Evolutionary conservation across 768 basidiomycete species (phyloP).

Genomic region (Mycena capillaripes): DNA sequence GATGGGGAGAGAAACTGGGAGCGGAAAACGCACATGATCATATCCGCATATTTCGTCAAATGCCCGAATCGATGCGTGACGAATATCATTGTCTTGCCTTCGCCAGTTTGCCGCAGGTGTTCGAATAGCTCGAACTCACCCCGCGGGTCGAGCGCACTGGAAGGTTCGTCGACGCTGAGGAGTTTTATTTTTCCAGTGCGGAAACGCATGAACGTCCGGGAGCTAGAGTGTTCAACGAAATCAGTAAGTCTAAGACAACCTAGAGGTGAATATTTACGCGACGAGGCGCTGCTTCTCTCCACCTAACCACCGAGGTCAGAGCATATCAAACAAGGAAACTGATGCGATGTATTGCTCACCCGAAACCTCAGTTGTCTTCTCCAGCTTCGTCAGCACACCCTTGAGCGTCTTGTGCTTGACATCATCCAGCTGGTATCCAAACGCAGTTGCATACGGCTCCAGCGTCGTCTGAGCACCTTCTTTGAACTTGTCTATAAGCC

Average conservation of each 20-base stretch:
- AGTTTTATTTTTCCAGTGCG: conserved; percentile 16
- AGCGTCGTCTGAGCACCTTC: conserved; percentile 21
- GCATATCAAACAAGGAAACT: neutral
- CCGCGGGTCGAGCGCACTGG: conserved; percentile 20
- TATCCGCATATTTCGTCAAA: conserved; percentile 32
- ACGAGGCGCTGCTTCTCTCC: conserved; percentile 28
- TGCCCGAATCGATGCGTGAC: conserved; percentile 30
- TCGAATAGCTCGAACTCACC: conserved; percentile 28
- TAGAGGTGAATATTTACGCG: neutral
- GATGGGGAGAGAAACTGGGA: neutral
- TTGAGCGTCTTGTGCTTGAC: conserved; percentile 17
- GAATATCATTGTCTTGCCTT: conserved; percentile 34
- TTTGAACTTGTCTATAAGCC: conserved; percentile 18
- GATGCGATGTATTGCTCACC: neutral
- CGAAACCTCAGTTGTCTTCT: conserved; percentile 21
- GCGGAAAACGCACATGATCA: conserved; percentile 22
- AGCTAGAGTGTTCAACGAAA: neutral
- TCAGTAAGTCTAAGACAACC: neutral
- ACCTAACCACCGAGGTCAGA: neutral
- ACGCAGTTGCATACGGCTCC: neutral
- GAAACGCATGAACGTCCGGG: conserved; percentile 35
- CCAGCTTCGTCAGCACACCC: conserved; percentile 8
- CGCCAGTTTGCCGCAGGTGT: neutral
- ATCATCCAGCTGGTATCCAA: conserved; percentile 10
- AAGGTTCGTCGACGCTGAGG: conserved; percentile 28